Conservation (phyloP, 2,329 filamentous ascomycete genomes). For the Orbilia javanica region DNA sequence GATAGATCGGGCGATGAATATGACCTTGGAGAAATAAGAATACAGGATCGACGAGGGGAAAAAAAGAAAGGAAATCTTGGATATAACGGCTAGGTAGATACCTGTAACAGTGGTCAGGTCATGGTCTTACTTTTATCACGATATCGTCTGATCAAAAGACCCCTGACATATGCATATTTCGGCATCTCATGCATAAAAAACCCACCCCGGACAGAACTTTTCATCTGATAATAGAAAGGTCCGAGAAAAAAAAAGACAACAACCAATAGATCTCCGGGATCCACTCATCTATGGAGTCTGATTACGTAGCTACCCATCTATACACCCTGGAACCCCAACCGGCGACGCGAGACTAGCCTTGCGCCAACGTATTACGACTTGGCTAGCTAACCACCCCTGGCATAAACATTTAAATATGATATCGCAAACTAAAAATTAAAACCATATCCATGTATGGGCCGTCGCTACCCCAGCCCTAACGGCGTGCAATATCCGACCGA, state of each 20-base stretch:
- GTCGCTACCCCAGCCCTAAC: background rate
- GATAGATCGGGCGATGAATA: background rate
- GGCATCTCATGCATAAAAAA: slow-evolving; percentile 24
- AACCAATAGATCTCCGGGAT: background rate
- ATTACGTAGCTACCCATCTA: background rate
- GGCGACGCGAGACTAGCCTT: no score
- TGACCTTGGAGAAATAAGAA: background rate
- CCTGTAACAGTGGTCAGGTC: background rate
- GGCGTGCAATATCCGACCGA: slow-evolving; percentile 8
- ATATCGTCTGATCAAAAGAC: slow-evolving; percentile 13
- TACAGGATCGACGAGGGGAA: background rate
- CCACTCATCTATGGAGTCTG: background rate
- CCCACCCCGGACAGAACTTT: background rate
- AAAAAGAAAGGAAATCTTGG: background rate
- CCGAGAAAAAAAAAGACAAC: background rate
- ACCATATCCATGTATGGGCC: background rate
- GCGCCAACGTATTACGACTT: background rate
- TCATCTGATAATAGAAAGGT: slow-evolving; percentile 8
- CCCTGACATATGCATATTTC: slow-evolving; percentile 1
- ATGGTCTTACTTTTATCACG: background rate
- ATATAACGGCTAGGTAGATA: background rate
- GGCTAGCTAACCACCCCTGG: background rate
- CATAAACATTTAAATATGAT: slow-evolving; percentile 14
- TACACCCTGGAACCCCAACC: background rate
- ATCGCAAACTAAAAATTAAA: slow-evolving; percentile 7